Percentiles rank a stretch among this genome's conserved stretches.
These are phyloP conservation scores for Hirschfeldia incana DNA, from an alignment of 345 rosid genomes.

Conservation along the genomic window DNA sequence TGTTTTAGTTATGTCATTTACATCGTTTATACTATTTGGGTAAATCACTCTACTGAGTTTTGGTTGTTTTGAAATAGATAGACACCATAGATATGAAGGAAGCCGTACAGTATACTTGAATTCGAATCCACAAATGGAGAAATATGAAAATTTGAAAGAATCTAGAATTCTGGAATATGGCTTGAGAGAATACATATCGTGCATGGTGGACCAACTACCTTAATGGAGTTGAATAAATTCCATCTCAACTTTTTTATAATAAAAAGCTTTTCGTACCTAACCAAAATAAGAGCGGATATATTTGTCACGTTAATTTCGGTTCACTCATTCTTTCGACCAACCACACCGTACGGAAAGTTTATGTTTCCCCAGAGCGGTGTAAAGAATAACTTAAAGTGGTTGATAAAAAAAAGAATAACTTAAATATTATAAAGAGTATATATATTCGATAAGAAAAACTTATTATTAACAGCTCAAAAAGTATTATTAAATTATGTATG, in stretches of 20 bases:
- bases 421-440: not conserved
- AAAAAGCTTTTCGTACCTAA: conserved; percentile 1
- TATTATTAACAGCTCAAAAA: not conserved
- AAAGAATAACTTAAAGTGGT: not conserved
- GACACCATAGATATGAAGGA: not conserved
- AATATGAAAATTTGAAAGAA: not conserved
- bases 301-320: conserved; percentile 8
- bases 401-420: not conserved
- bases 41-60: not conserved
- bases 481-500: not conserved
- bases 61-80: not conserved
- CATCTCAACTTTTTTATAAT: not conserved
- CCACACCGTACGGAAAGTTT: conserved; percentile 2
- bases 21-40: not conserved
- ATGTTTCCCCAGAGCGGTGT: not conserved
- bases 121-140: not conserved
- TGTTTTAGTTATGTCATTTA: not conserved
- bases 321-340: conserved; percentile 22
- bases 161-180: not conserved
- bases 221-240: not conserved
- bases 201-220: not conserved
- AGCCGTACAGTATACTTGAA: not conserved
- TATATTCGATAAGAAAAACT: not conserved
- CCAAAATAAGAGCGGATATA: conserved; percentile 11
- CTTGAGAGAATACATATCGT: not conserved